Conservation (phyloP, 139 green algal species). For the Picocystis salinarum region DNA sequence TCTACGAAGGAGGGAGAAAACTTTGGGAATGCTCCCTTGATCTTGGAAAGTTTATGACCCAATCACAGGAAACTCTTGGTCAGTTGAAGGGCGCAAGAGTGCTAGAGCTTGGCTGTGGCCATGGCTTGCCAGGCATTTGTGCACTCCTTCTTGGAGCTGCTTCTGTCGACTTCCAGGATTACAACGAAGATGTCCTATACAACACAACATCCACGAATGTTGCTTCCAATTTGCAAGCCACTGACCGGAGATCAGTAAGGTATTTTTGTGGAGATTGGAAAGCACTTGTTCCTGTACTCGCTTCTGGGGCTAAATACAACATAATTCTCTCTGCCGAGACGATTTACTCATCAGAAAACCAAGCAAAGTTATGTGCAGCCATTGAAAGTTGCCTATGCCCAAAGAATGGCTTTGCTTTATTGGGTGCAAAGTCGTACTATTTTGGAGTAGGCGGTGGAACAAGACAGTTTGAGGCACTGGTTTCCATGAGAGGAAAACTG, state of each 20-base stretch:
- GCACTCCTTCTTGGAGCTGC: conserved; percentile 40
- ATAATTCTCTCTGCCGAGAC: conserved; percentile 62
- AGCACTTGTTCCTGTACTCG: no score
- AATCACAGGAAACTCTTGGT: conserved; percentile 1
- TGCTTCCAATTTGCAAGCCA: conserved; percentile 35
- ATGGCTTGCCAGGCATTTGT: conserved; percentile 69
- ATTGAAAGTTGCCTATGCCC: neutral
- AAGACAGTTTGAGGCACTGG: conserved; percentile 32
- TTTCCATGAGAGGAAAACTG: conserved; percentile 7
- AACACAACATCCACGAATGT: conserved; percentile 53
- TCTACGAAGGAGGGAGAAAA: conserved; percentile 70
- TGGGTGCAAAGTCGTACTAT: conserved; percentile 85
- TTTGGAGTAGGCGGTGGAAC: conserved; percentile 86
- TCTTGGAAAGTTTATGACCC: conserved; percentile 39
- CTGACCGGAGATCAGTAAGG: conserved; percentile 24
- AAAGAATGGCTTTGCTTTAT: conserved; percentile 38
- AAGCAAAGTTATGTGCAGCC: conserved; percentile 29
- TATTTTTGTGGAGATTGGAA: neutral
- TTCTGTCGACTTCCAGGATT: conserved; percentile 38
- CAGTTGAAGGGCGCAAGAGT: conserved; percentile 32
- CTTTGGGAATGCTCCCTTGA: conserved; percentile 74
- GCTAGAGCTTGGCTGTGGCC: conserved; percentile 76
- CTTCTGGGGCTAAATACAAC: conserved; percentile 35
- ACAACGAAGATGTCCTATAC: conserved; percentile 54
- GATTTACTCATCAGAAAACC: conserved; percentile 44